Conservation (phyloP, 805 yeast species). For the Ogataea wickerhamii region DNA sequence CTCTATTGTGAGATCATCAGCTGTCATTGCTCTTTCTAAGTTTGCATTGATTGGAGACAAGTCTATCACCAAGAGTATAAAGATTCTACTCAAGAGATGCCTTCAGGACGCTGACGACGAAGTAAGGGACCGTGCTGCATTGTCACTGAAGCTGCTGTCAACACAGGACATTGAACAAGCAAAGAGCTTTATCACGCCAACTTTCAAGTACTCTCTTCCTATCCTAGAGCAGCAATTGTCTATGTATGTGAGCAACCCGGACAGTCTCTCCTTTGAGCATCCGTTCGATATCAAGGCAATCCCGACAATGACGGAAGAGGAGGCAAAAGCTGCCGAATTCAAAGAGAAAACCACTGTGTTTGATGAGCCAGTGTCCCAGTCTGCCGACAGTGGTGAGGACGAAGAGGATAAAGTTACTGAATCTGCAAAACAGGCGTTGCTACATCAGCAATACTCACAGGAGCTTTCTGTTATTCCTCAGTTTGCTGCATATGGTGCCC, state of each 20-base stretch:
- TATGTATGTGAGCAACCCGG: slow-evolving; percentile 54
- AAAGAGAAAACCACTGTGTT: slow-evolving; percentile 44
- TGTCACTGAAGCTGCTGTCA: slow-evolving; percentile 67
- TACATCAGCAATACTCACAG: slow-evolving; percentile 64
- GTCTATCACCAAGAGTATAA: slow-evolving; percentile 62
- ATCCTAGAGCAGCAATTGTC: slow-evolving; percentile 76
- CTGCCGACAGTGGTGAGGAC: slow-evolving; percentile 16
- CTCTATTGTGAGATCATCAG: slow-evolving; percentile 92
- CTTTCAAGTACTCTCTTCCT: slow-evolving; percentile 66
- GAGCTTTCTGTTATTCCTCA: slow-evolving; percentile 72
- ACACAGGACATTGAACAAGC: slow-evolving; percentile 36
- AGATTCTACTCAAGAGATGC: slow-evolving; percentile 75
- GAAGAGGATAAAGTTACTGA: slow-evolving; percentile 29
- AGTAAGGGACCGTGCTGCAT: slow-evolving; percentile 95
- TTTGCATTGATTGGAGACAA: slow-evolving; percentile 79
- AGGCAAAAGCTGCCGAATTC: slow-evolving; percentile 60
- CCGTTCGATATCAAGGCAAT: slow-evolving; percentile 72
- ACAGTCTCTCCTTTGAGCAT: slow-evolving; percentile 42
- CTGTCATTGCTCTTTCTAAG: slow-evolving; percentile 87
- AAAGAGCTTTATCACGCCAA: slow-evolving; percentile 59
- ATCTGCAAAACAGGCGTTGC: slow-evolving; percentile 31
- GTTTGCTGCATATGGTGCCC: slow-evolving; percentile 65
- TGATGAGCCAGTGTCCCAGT: slow-evolving; percentile 23
- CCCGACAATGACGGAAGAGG: slow-evolving; percentile 65
- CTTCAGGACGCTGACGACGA: slow-evolving; percentile 90